Conservation (phyloP, 108 stramenopile genomes). For the Fragilariopsis cylindrus region DNA sequence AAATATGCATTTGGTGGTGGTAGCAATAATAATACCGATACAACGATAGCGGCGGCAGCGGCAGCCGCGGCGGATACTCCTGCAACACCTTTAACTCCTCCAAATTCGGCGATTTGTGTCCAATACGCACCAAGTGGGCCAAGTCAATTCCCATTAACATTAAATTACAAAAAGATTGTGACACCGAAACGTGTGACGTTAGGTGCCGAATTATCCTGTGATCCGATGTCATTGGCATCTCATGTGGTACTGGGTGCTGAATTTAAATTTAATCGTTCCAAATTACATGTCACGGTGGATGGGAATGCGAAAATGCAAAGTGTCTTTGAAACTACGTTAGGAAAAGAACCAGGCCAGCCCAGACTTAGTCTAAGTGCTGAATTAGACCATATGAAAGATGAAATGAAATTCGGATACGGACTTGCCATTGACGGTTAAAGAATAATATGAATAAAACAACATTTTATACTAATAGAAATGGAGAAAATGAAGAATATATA, state of each 20-base stretch:
- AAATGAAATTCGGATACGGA: constrained; percentile 85
- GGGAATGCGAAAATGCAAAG: constrained; percentile 68
- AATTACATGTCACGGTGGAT: constrained; percentile 69
- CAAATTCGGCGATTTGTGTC: constrained; percentile 58
- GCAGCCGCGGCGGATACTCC: not conserved
- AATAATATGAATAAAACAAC: not conserved
- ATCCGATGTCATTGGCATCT: constrained; percentile 66
- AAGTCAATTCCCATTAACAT: constrained; percentile 31
- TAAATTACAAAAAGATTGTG: constrained; percentile 78
- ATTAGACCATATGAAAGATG: constrained; percentile 74
- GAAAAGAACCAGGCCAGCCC: constrained; percentile 75
- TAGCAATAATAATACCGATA: constrained; percentile 18
- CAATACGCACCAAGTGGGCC: constrained; percentile 68
- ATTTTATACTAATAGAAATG: not conserved
- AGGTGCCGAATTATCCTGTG: constrained; percentile 63
- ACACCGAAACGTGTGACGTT: constrained; percentile 77
- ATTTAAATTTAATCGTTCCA: constrained; percentile 76
- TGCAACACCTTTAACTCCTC: constrained; percentile 9
- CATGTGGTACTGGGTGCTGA: constrained; percentile 78
- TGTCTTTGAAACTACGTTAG: constrained; percentile 75
- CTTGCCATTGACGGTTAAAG: constrained; percentile 71
- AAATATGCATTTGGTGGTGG: constrained; percentile 52
- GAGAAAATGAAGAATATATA: not conserved
- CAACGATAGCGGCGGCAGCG: not conserved
- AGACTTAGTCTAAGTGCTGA: constrained; percentile 70